Evolutionary conservation across 345 rosid genomes (phyloP), one percentile per base, ranked within the genome.

Genomic region (Gossypium thurberi): DNA sequence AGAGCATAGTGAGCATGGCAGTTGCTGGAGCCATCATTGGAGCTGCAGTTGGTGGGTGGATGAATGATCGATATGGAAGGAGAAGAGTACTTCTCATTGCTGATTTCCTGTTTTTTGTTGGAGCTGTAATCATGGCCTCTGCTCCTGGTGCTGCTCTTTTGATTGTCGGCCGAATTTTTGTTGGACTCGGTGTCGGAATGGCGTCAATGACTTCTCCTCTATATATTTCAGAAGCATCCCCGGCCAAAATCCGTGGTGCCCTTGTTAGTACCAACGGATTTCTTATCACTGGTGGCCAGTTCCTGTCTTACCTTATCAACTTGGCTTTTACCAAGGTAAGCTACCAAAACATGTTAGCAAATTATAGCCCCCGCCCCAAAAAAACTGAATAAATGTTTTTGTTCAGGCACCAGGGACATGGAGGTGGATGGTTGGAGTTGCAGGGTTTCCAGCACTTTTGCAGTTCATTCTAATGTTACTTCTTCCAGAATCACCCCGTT

Each of bases 361-460:
- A 56, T 58, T 4, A 3, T 56, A 8, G 40, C 40, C 40, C 40
- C 1, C 40, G 7, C 40, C 7, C 40, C 40, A 1, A 8, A 20
- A 55, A 55, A 20, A 2, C 28, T 56, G 60, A 56, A n/a, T 40
- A 9, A 11, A 20, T 40, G 10, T 51, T 26, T 4, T 25, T 25
- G 14, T 59, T 23, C 71, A 91, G 97, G 96, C 78, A 50, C 83
- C 61, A 1, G 93, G 95, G 57, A 87, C 97, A 1, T 94, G 98
- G 98, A 81, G 97, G 44, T 94, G 98, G 98, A 94, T 94, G 98
- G 94, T 91, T 7, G 97, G 98, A 26, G 80, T 94, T 61, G 98
- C 97, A 1, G 91, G 89, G 10, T 0, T 91, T 75, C 97, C 97
- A 20, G 97, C 98, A 69, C 74, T 94, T 26, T 17, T 91, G 59